These are phyloP conservation scores for Talaromyces liani DNA, from an alignment of 495 filamentous ascomycete genomes.

Conservation along the genomic window DNA sequence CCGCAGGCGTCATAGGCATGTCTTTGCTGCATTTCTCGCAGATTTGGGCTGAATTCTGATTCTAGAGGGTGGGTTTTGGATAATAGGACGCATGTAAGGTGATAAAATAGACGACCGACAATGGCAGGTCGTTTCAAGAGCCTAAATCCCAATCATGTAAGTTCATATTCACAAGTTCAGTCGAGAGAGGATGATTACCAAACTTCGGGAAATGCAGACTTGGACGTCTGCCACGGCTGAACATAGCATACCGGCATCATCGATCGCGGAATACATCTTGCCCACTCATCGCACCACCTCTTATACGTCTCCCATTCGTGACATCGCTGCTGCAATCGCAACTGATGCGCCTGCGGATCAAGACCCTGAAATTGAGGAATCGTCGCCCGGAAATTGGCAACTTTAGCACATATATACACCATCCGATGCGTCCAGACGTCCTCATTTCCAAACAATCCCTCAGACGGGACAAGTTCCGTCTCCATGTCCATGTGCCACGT, in stretches of 20 bases:
- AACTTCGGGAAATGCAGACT: conserved; percentile 78
- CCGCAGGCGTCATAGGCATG: conserved; percentile 82
- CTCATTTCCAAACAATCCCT: conserved; percentile 46
- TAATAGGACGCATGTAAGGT: conserved; percentile 75
- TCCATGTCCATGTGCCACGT: conserved; percentile 87
- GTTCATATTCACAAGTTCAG: too few species aligned
- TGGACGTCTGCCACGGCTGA: conserved; percentile 56
- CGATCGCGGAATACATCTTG: conserved; percentile 63
- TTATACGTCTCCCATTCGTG: conserved; percentile 74
- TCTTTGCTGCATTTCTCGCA: conserved; percentile 57
- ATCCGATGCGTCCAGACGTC: conserved; percentile 90
- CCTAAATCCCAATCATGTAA: conserved; percentile 32
- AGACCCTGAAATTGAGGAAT: conserved; percentile 53
- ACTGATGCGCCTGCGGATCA: conserved; percentile 52
- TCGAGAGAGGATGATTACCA: conserved; percentile 48
- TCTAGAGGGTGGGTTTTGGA: conserved; percentile 68
- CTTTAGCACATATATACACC: conserved; percentile 83
- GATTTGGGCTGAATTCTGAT: conserved; percentile 46
- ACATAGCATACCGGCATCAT: conserved; percentile 83
- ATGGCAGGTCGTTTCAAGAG: conserved; percentile 75
- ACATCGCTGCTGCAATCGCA: conserved; percentile 54
- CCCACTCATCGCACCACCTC: conserved; percentile 73
- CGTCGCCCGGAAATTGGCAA: conserved; percentile 71
- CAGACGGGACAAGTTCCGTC: conserved; percentile 42
- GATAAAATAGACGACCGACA: conserved; percentile 84